Conservation (phyloP, 1,284 basidiomycete species). For the Malassezia vespertilionis region DNA sequence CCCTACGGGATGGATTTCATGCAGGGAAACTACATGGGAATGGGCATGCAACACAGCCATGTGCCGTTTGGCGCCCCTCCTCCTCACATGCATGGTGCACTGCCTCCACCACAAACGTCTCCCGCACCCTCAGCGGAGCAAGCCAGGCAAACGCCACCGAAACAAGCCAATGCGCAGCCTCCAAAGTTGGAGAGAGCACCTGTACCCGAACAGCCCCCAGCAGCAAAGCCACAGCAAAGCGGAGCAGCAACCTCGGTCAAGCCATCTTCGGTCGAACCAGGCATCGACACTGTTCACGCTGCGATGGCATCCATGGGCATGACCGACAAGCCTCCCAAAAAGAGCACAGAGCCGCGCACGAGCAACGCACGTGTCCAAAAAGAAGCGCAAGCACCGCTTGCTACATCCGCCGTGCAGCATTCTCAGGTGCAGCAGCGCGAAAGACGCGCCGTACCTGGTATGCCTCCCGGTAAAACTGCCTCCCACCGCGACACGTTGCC, state of each 20-base stretch:
- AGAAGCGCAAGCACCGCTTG: background rate
- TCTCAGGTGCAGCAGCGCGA: background rate
- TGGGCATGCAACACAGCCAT: background rate
- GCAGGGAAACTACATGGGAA: background rate
- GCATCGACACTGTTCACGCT: too few relatives aligned
- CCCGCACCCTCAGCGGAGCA: background rate
- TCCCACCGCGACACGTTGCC: slow-evolving; percentile 17
- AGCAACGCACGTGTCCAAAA: too few relatives aligned
- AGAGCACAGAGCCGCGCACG: too few relatives aligned
- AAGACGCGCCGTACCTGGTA: background rate
- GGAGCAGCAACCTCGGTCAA: too few relatives aligned
- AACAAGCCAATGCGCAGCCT: too few relatives aligned
- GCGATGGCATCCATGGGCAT: too few relatives aligned
- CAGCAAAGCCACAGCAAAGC: too few relatives aligned
- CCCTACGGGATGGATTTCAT: slow-evolving; percentile 2
- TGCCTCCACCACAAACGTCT: slow-evolving; percentile 3
- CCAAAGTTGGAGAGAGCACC: too few relatives aligned
- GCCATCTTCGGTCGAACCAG: too few relatives aligned
- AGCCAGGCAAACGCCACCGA: too few relatives aligned
- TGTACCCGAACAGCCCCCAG: too few relatives aligned
- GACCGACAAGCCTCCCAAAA: too few relatives aligned
- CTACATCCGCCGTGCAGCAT: background rate
- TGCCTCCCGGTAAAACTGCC: background rate
- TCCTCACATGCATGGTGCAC: slow-evolving; percentile 21
- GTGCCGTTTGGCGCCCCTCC: slow-evolving; percentile 20